Evolutionary conservation across 2,329 filamentous ascomycete species (phyloP).

Genomic region (Cladophialophora immunda): DNA sequence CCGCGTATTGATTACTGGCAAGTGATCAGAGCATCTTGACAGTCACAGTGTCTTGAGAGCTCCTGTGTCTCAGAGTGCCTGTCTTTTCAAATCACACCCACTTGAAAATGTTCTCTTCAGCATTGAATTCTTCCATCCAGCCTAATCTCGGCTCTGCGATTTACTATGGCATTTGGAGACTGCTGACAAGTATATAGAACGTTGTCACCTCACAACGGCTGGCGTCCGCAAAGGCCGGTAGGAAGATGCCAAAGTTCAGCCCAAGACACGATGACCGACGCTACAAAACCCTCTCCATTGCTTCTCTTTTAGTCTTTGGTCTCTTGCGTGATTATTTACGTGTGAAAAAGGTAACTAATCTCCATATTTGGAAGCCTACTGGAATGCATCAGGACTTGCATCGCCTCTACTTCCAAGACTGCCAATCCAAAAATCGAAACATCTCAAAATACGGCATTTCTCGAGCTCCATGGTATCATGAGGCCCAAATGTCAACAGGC

Average conservation of each 20-base stretch:
- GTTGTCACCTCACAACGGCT: neutral
- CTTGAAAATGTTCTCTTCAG: neutral
- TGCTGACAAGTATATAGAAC: constrained; percentile 4
- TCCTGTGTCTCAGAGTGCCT: constrained; percentile 2
- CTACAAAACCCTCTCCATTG: neutral
- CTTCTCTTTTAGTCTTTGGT: neutral
- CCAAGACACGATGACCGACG: neutral
- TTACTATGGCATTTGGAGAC: neutral
- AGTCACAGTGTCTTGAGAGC: constrained; percentile 3
- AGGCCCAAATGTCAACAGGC: neutral
- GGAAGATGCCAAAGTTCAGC: neutral
- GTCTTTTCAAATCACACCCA: constrained; percentile 4
- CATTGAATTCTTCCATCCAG: neutral
- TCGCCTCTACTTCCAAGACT: neutral
- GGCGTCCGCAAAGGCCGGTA: neutral
- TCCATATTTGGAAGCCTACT: neutral
- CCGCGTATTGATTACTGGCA: neutral
- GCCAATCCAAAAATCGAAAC: neutral
- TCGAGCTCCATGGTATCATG: neutral
- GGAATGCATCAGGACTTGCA: neutral
- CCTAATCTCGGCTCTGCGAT: neutral
- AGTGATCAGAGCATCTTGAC: constrained; percentile 16
- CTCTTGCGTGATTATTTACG: neutral
- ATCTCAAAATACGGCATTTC: neutral
- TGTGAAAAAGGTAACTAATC: neutral